phyloP scores from a whole-genome alignment of 768 basidiomycete species.

The Serendipita sp. region DNA sequence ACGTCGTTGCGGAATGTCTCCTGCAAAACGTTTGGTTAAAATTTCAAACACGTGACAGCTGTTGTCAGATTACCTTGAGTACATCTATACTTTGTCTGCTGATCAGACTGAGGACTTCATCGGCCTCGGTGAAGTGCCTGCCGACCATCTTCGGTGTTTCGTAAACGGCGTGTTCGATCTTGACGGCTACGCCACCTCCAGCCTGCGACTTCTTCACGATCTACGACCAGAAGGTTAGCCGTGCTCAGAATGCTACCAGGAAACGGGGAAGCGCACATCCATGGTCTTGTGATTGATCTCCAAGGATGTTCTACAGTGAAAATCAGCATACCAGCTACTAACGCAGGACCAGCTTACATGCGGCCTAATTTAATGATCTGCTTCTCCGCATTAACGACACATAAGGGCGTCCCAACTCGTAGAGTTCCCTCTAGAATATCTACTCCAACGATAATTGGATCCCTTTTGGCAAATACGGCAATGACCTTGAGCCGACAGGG shows the following conservation, averaged over 20 bases:
- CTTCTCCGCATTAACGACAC: constrained; percentile 88
- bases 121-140: constrained; percentile 90
- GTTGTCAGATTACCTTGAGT: constrained; percentile 48
- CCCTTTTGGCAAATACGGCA: constrained; percentile 89
- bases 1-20: constrained; percentile 78
- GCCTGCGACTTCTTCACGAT: constrained; percentile 84
- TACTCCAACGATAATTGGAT: constrained; percentile 92
- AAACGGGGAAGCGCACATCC: constrained; percentile 36
- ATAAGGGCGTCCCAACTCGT: constrained; percentile 83
- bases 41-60: background rate
- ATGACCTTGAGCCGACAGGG: constrained; percentile 87
- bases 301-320: constrained; percentile 56
- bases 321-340: constrained; percentile 6
- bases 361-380: constrained; percentile 86
- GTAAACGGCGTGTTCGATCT: constrained; percentile 95
- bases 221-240: constrained; percentile 22
- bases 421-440: constrained; percentile 89
- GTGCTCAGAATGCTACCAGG: background rate
- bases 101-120: constrained; percentile 81
- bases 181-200: constrained; percentile 94
- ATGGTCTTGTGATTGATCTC: constrained; percentile 91
- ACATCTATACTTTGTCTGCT: constrained; percentile 90
- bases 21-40: constrained; percentile 21
- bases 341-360: constrained; percentile 40
- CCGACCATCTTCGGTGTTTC: constrained; percentile 92